Evolutionary conservation across 805 yeast genomes (phyloP), one percentile per base, ranked within the genome.

Genomic region (Ogataea kodamae): DNA sequence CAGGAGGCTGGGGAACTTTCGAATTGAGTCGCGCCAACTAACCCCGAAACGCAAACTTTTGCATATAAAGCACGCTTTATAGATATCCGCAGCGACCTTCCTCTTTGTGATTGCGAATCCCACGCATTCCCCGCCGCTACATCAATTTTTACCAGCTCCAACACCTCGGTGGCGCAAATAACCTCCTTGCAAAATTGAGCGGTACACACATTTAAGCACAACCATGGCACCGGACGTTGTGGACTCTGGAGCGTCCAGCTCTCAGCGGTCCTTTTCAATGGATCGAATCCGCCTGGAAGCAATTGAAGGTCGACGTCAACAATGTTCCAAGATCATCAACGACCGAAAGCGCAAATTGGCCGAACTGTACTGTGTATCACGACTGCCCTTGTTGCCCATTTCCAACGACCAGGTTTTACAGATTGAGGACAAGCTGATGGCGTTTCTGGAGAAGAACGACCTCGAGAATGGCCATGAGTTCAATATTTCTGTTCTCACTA

Each of bases 301-400:
- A 16, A 61, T 70, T 21, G 75, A 68, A 31, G 59, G 61, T 43
- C 59, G 74, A 36, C 55, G 68, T 17, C 66, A 62, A 26, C 62
- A 58, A 20, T 65, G 72, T 28, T 40, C 61, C 26, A 68, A 65
- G 30, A 57, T 75, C n/a, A 59, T 74, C 9, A 62, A 65, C 40
- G 62, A 64, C 27, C 62, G 87, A 30, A 76, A 76, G 46, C 61
- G 78, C 17, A 76, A 75, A 48, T 61, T 81, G 15, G 67, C 81
- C 2, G 83, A 79, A 53, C 59, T 81, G 11, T 80, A 75, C 50
- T 72, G 78, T 43, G 69, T 80, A 9, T 65, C 83, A 8, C 55
- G 74, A 40, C 55, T 74, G 32, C 74, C 78, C 12, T 61, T 65
- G 37, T 52, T 72, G 35, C 76, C 63, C 29, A 61, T 51, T 44